Conservation (phyloP, 805 yeast genomes). For the Yarrowia keelungensis region DNA sequence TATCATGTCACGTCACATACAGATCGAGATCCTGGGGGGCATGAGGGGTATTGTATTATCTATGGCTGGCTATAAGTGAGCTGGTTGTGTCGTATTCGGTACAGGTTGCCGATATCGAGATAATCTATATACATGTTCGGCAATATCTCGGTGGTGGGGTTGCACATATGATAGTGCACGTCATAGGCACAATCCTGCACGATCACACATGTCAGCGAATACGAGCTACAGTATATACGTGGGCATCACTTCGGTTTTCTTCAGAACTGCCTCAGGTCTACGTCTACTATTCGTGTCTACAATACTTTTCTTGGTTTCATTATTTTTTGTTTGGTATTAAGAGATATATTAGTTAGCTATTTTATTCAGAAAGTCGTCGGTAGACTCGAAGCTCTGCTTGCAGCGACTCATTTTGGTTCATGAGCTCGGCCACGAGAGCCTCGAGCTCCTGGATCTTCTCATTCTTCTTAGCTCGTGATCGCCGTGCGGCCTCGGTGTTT, state of each 20-base stretch:
- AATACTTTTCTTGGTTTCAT: too few species aligned
- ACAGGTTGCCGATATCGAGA: background rate
- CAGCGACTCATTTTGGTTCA: slow-evolving; percentile 62
- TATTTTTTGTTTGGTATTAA: background rate
- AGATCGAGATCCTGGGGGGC: background rate
- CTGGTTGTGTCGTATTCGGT: background rate
- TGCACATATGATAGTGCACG: background rate
- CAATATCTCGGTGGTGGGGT: background rate
- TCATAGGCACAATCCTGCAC: too few species aligned
- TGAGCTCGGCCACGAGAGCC: slow-evolving; percentile 69
- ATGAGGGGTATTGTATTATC: background rate
- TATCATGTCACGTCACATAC: slow-evolving; percentile 19
- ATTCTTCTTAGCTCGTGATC: slow-evolving; percentile 92
- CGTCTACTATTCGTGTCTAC: too few species aligned
- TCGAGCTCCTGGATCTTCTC: slow-evolving; percentile 86
- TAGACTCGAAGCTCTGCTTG: slow-evolving; percentile 55
- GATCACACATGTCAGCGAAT: too few species aligned
- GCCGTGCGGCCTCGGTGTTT: slow-evolving; percentile 91
- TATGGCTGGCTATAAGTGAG: background rate
- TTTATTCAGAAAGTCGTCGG: slow-evolving; percentile 31
- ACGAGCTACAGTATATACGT: too few species aligned
- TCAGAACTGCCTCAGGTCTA: too few species aligned
- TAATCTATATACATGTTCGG: background rate
- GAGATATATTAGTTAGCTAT: slow-evolving; percentile 18
- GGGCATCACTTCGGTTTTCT: too few species aligned